Evolutionary conservation across 306 rosid species (phyloP).

Genomic region (Acmispon strigosus): DNA sequence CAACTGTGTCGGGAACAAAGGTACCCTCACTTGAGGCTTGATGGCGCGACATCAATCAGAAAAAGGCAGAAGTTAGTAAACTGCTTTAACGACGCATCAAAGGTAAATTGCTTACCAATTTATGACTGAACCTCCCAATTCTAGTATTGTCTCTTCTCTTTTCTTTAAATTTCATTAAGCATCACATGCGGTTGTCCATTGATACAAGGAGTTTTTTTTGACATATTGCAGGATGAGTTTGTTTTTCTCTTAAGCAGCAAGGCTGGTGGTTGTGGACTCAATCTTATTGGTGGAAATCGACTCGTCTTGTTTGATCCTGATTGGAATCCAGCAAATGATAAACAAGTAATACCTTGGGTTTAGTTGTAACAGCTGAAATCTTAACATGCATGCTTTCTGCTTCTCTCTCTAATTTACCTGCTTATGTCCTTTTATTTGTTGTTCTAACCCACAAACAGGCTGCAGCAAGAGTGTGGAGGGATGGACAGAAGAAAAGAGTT

Average conservation of each 20-base stretch:
- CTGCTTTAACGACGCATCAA: conserved; percentile 69
- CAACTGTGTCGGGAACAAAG: conserved; percentile 92
- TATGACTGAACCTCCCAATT: not conserved
- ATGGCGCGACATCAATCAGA: conserved; percentile 84
- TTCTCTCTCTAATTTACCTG: not conserved
- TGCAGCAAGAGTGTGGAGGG: conserved; percentile 99
- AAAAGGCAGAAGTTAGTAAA: conserved; percentile 93
- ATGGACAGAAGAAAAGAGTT: conserved; percentile 98
- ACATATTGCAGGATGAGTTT: conserved; percentile 71
- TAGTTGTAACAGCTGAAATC: conserved; percentile 4
- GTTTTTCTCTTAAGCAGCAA: conserved; percentile 95
- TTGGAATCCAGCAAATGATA: conserved; percentile 99
- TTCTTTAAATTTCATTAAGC: not conserved
- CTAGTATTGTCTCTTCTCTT: not conserved
- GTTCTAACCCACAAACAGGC: conserved; percentile 48
- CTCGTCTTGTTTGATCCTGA: conserved; percentile 94
- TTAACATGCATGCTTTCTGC: not conserved
- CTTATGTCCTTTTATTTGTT: conserved; percentile 13
- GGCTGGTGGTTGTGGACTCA: conserved; percentile 99
- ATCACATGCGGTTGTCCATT: not conserved
- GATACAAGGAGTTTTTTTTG: not conserved
- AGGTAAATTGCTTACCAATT: conserved; percentile 36
- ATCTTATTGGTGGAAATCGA: conserved; percentile 96
- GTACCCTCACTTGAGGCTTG: conserved; percentile 92
- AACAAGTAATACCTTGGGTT: conserved; percentile 54